Evolutionary conservation across 345 rosid genomes (phyloP), one percentile per base, ranked within the genome.

Genomic region (Viola odorata): DNA sequence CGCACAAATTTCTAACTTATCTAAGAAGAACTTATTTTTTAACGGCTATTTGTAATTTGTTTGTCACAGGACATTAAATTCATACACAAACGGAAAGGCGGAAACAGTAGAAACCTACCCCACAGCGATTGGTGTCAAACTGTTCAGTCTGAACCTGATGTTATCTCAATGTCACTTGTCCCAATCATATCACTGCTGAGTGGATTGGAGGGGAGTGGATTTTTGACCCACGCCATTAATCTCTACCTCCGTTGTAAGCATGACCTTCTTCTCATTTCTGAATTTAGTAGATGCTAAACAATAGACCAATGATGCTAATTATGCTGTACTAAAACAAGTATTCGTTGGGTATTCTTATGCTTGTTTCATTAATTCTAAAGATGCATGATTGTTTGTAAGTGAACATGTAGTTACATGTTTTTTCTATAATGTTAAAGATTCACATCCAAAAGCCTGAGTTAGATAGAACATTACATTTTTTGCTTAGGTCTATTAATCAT

Each of bases 121-220:
- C 99, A 95, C 69, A 75, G 80, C 67, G 95, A 91, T 12, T 95
- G 99, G 99, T 73, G 89, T 41, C 94, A 85, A 58, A 88, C 92
- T n/a, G 99, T 91, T 67, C 97, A 88, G 79, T 32, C 61, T 23
- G 92, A 91, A 72, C 97, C 99, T 47, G 97, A 91, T 75, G 91
- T 85, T 55, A 84, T 91, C 68, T 85, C 97, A 0, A 85, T 91
- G 97, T 77, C 95, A 41, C 91, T 95, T 54, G 80, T 91, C 51
- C 97, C 99, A 37, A 84, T 91, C 57, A 86, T 96, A 14, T 95
- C 99, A 23, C 71, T 95, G 60, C 79, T 95, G 75, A 91, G 83
- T 77, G 99, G 99, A 81, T 88, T 91, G 6, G 85, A 90, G 2
- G 99, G 99, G 56, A 82, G 89, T 73, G 97, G 97, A 70, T 95